Conservation (phyloP, 805 yeast species). For the Metschnikowia kunwiensis region DNA sequence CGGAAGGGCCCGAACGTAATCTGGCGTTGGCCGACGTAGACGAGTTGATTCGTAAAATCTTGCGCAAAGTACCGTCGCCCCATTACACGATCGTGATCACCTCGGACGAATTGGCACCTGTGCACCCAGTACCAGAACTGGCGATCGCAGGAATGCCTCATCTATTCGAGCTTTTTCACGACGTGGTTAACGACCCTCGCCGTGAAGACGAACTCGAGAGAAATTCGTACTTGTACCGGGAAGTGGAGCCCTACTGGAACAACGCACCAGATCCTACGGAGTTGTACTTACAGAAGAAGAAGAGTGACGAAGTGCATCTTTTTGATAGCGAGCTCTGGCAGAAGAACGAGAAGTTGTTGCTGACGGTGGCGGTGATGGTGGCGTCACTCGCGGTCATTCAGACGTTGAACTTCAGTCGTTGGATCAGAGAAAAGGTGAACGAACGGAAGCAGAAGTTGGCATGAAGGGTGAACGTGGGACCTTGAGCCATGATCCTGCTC, state of each 20-base stretch:
- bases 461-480: neutral
- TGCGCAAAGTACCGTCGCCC: conserved; percentile 76
- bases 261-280: conserved; percentile 26
- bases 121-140: conserved; percentile 33
- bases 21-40: conserved; percentile 40
- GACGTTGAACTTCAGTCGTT: conserved; percentile 11
- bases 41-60: conserved; percentile 48
- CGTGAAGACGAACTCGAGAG: conserved; percentile 54
- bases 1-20: conserved; percentile 21
- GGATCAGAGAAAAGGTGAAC: conserved; percentile 5
- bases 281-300: conserved; percentile 28
- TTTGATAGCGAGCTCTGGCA: conserved; percentile 45
- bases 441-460: conserved; percentile 4
- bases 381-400: conserved; percentile 19
- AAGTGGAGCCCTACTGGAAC: conserved; percentile 23
- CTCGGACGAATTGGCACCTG: conserved; percentile 19
- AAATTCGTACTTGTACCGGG: conserved; percentile 38
- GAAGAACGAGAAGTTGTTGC: conserved; percentile 49
- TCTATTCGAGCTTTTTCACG: conserved; percentile 49
- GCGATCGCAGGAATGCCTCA: conserved; percentile 31
- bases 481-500: no score
- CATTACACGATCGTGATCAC: conserved; percentile 60
- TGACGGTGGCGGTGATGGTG: conserved; percentile 33
- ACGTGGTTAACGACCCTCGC: conserved; percentile 50
- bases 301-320: conserved; percentile 36